Conservation (phyloP, 352 stramenopile genomes). For the Globisporangium canariense region DNA sequence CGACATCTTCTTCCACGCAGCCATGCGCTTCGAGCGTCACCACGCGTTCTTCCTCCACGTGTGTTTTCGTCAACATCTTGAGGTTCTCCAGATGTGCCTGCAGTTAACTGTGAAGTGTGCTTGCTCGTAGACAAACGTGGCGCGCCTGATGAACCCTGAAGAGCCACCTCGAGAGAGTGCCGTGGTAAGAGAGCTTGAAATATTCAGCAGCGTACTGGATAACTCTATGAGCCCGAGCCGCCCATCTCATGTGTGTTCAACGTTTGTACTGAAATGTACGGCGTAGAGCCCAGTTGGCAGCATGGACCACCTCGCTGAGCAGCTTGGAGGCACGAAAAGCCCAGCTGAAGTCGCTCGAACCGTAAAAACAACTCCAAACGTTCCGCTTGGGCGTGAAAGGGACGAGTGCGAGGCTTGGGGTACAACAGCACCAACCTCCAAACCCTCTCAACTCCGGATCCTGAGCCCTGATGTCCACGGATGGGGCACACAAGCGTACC, state of each 20-base stretch:
- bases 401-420: not conserved
- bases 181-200: not conserved
- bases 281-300: constrained; percentile 30
- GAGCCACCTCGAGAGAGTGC: not conserved
- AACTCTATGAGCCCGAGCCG: not conserved
- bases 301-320: constrained; percentile 43
- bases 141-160: constrained; percentile 5
- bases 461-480: not conserved
- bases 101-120: not conserved
- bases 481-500: not conserved
- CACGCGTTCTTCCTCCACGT: constrained; percentile 60
- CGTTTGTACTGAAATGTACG: not conserved
- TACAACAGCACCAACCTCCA: not conserved
- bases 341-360: constrained; percentile 38
- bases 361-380: not conserved
- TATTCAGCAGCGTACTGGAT: not conserved
- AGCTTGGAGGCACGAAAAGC: constrained; percentile 30
- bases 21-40: constrained; percentile 45
- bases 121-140: constrained; percentile 5
- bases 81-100: too few relatives aligned
- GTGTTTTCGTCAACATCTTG: not conserved
- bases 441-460: too few relatives aligned
- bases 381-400: not conserved
- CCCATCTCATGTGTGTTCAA: not conserved
- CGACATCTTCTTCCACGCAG: constrained; percentile 53